Base-by-base conservation (phyloP, 768 basidiomycete species). In the Paxillus involutus region DNA sequence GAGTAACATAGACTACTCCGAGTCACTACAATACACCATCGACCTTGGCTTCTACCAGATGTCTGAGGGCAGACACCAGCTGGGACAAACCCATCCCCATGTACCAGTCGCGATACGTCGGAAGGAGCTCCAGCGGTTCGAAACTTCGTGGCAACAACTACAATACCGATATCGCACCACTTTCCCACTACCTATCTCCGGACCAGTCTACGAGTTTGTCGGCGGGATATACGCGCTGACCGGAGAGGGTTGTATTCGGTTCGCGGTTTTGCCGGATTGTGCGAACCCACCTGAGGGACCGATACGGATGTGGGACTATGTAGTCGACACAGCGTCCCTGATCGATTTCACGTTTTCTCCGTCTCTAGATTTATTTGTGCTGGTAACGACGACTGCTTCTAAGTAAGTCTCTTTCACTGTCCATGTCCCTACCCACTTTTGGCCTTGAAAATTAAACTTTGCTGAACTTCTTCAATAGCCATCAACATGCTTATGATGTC, bases 281-380 rank as follows among this genome's bases (percentile, higher is more conserved):
- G 19, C 44, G 14, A 48, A 56, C 19, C 39, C 49, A 21, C 6
- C 52, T 60, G 29, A 9, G n/a, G 56, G 52, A 32, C 26, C 6
- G 4, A 6, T 54, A 14, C 67, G 69, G 50, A 67, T 64, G 35
- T 80, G 80, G 80, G 76, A 74, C 1, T 77, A 80, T 55, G 45
- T 64, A 24, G 77, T 79, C 68, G 66, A 63, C 12, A 74, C 75
- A 36, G 48, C 77, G 19, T 72, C 68, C 42, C 74, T 81, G 52
- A 72, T 80, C 24, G 81, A 84, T 57, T 82, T 83, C 47, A 81
- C 81, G 1, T 81, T 83, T 75, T 80, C 81, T 66, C 80, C 79
- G 11, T 69, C 74, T 5, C 80, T 81, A 64, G 80, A 83, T 63
- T 63, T 84, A 4, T 68, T 83, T 14, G 77, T 80, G 12, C 74